Evolutionary conservation across 768 basidiomycete species (phyloP).

Genomic region (Xerocomellus amylosporus): DNA sequence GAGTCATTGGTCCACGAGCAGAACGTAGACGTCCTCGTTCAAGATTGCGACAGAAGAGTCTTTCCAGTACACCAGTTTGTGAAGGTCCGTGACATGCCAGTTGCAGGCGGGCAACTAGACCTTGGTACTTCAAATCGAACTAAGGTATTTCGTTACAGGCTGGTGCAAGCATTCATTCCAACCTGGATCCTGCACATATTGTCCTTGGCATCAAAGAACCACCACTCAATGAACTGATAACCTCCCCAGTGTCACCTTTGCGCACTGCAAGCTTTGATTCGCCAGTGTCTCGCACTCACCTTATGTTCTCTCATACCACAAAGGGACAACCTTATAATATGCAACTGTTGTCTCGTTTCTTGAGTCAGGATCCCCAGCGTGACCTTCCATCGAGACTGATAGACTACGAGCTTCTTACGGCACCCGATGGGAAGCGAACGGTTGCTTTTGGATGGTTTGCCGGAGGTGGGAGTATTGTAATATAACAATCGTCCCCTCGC

Average conservation of each 20-base stretch:
- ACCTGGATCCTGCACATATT: conserved; percentile 66
- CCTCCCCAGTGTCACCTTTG: conserved; percentile 37
- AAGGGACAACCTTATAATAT: conserved; percentile 89
- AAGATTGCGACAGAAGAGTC: conserved; percentile 73
- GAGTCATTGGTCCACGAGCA: conserved; percentile 52
- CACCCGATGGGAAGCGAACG: conserved; percentile 61
- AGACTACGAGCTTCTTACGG: conserved; percentile 83
- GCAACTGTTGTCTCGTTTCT: conserved; percentile 65
- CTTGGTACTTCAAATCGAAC: neutral
- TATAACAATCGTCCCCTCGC: neutral
- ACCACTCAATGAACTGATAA: conserved; percentile 59
- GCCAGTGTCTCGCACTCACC: conserved; percentile 57
- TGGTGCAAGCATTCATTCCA: conserved; percentile 63
- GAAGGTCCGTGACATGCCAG: conserved; percentile 43
- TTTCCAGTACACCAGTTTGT: conserved; percentile 62
- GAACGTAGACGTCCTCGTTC: conserved; percentile 66
- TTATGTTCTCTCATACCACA: conserved; percentile 92
- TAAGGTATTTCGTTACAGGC: conserved; percentile 48
- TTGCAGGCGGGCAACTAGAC: neutral
- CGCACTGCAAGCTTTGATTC: conserved; percentile 10
- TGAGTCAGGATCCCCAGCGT: conserved; percentile 31
- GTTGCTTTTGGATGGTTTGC: conserved; percentile 94
- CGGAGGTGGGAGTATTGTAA: conserved; percentile 54
- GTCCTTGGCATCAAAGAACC: conserved; percentile 89
- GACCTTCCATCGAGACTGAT: conserved; percentile 52